Base-by-base conservation (phyloP, 1,139 yeast species). In the Kluyveromyces sp. region DNA sequence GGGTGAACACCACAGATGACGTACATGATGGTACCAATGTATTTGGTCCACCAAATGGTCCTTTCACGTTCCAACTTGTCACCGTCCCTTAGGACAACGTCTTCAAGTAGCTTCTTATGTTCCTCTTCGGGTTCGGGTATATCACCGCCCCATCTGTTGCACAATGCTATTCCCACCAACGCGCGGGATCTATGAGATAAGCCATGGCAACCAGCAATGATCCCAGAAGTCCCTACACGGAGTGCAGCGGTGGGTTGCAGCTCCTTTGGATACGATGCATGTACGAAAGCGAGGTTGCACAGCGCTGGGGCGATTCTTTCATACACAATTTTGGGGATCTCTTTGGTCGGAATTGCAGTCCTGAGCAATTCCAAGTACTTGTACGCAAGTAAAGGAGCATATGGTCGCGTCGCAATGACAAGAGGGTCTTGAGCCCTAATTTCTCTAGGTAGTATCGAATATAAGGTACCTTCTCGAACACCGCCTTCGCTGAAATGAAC, bases 61-160 rank as follows among this genome's bases (percentile, higher is more conserved):
- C 69, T 65, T 44, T 69, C 67, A 46, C 68, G 65, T 40, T 71
- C 74, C 30, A 69, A 65, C 40, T 65, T 64, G 49, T 67, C 64
- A 6, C 74, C 71, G 46, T 73, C 77, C 26, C 77, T 67, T 38
- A 66, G 54, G 3, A 74, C 71, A n/a, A 72, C 57, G 33, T 66
- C 65, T 46, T 71, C 74, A 43, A 78, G 57, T 15, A 63, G 58
- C 19, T 67, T 66, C 50, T 73, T 71, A 49, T 69, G 68, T 20
- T 51, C 58, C 41, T 68, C 71, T 48, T 75, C 78, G 36, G 65
- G 60, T 37, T 72, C 75, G 9, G 84, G 81, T n/a, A 80, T 64
- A 51, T 79, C 84, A 1, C 82, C 84, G 29, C 87, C 87, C 87
- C 87, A 81, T 51, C 88, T 67, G 53, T 80, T 83, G 61, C 85